Evolutionary conservation across 345 rosid species (phyloP), one percentile per base, ranked within the genome.

Genomic region (Excoecaria agallocha): DNA sequence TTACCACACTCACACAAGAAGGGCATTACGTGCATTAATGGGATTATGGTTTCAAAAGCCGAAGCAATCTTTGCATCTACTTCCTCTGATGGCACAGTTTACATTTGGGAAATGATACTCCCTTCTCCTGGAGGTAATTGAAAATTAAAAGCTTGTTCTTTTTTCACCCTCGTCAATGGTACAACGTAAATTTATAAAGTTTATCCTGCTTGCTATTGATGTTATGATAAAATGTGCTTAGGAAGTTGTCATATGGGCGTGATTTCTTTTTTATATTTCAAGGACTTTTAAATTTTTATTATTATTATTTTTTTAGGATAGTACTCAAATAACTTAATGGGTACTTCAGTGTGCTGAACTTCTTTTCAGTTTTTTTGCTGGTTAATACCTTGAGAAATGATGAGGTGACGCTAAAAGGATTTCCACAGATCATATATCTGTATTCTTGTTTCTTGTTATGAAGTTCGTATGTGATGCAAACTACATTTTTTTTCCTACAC

Each of bases 21-120:
- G 87, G 96, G 98, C 73, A 87, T 92, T 56, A 86, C 97, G 19
- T 94, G 97, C 84, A 86, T 94, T 50, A 78, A 89, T 2, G 94
- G 91, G 45, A 84, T 83, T 73, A 81, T 91, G 86, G 68, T 89
- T 82, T 91, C 97, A 64, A 82, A 84, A 81, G 83, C 69, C 57
- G 80, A 84, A 69, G 93, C 92, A 43, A 72, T 90, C 63, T 83
- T 91, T 80, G 97, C 91, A 24, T 89, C 94, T 76, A 86, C 93
- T 74, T 92, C 98, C 76, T 95, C 99, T 11, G 97, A 91, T 79
- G 87, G 99, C 55, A 73, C 76, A 8, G 92, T 93, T 73, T 79
- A 76, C 70, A 3, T 90, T 35, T 89, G 97, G 93, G 93, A 91
- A 80, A 76, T 85, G 78, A 71, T 80, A 71, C 76, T 93, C n/a